These are phyloP conservation scores for Neofusicoccum sp. DNA, from an alignment of 2,329 filamentous ascomycete genomes.

Conservation along the genomic window DNA sequence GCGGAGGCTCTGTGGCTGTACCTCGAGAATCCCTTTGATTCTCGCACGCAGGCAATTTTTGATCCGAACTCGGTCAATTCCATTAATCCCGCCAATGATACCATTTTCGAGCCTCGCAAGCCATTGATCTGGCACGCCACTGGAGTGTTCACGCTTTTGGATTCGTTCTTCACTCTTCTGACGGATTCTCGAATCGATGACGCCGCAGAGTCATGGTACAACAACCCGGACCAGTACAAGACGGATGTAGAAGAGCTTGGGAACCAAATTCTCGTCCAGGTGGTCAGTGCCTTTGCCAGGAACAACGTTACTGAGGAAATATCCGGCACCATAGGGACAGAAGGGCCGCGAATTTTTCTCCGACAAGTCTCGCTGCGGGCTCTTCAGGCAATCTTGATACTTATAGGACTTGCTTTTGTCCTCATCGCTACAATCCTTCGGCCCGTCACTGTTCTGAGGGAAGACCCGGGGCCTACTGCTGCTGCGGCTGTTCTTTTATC, in stretches of 20 bases:
- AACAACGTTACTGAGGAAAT: neutral
- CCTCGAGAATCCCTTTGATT: neutral
- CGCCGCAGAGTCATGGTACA: neutral
- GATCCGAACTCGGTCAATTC: neutral
- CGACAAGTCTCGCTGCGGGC: neutral
- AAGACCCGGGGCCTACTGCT: neutral
- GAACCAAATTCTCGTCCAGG: neutral
- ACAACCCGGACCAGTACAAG: neutral
- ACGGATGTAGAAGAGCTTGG: neutral
- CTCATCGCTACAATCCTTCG: neutral
- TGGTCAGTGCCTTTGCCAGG: neutral
- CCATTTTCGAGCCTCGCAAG: no score
- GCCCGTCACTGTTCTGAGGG: neutral
- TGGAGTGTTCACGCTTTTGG: neutral
- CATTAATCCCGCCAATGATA: neutral
- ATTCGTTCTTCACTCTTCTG: neutral
- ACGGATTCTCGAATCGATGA: neutral
- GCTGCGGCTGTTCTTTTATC: neutral
- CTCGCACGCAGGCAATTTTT: neutral
- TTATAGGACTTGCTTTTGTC: neutral
- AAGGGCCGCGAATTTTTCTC: neutral
- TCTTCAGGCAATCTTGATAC: neutral
- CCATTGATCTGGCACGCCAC: neutral
- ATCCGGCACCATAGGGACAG: neutral
- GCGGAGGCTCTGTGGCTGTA: neutral